Evolutionary conservation across 306 rosid species (phyloP).

Genomic region (Potentilla sterilis): DNA sequence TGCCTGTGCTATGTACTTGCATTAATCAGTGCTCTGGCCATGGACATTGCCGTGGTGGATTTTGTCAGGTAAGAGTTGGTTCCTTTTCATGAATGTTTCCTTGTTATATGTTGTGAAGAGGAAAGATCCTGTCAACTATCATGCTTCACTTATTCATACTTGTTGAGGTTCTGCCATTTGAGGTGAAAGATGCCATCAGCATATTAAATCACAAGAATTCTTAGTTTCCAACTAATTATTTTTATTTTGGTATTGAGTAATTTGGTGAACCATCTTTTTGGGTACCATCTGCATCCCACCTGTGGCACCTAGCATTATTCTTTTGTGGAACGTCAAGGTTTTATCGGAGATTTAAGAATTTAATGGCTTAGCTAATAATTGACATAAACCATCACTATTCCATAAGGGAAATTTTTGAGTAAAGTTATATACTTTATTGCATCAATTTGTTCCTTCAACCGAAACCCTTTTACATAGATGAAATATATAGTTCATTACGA

Average conservation of each 20-base stretch:
- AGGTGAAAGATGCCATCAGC: background rate
- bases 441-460: background rate
- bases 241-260: background rate
- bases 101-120: constrained; percentile 20
- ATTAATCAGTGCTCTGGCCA: constrained; percentile 88
- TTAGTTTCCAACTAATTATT: too few relatives aligned
- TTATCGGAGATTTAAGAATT: background rate
- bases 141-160: constrained; percentile 11
- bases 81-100: constrained; percentile 14
- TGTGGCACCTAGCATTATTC: too few relatives aligned
- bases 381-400: background rate
- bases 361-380: background rate
- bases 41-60: constrained; percentile 90
- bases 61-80: constrained; percentile 64
- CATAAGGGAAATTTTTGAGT: background rate
- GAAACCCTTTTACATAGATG: background rate
- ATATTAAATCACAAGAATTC: background rate
- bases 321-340: background rate
- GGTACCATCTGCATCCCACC: too few relatives aligned
- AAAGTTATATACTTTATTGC: background rate
- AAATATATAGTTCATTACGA: background rate
- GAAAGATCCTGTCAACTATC: constrained; percentile 16
- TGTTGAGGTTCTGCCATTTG: background rate
- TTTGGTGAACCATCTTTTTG: too few relatives aligned
- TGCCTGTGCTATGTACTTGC: constrained; percentile 68